Evolutionary conservation across 2,329 filamentous ascomycete species (phyloP).

Genomic region (Colletotrichum tropicicola): DNA sequence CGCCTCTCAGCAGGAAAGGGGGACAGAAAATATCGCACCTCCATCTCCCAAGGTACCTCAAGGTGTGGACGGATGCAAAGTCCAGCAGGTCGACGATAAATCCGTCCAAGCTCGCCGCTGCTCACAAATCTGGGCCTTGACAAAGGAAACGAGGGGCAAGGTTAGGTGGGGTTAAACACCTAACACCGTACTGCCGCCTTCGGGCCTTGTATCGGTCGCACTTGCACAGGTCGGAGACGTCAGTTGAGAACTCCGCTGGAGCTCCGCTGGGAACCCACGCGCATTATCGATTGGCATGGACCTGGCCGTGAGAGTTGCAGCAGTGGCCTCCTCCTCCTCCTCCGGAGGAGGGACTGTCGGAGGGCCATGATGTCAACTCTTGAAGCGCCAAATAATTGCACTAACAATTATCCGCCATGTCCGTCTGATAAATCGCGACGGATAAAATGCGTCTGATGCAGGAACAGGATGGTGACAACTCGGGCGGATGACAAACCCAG

Average conservation of each 20-base stretch:
- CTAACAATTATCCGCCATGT: slow-evolving; percentile 18
- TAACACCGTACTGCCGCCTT: slow-evolving; percentile 25
- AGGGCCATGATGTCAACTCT: slow-evolving; percentile 23
- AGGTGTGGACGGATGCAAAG: slow-evolving; percentile 20
- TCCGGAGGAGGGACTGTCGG: not conserved
- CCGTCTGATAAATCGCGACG: slow-evolving; percentile 7
- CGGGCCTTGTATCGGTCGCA: slow-evolving; percentile 27
- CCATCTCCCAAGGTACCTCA: slow-evolving; percentile 23
- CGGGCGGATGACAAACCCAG: slow-evolving; percentile 4
- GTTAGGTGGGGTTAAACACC: slow-evolving; percentile 19
- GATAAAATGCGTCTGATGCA: slow-evolving; percentile 23
- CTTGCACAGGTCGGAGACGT: slow-evolving; percentile 20
- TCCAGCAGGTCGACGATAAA: not conserved
- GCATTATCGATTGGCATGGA: slow-evolving; percentile 25
- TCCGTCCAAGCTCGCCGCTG: slow-evolving; percentile 13
- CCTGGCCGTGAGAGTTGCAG: slow-evolving; percentile 4
- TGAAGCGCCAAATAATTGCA: slow-evolving; percentile 2
- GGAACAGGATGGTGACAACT: slow-evolving; percentile 1
- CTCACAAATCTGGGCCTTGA: slow-evolving; percentile 23
- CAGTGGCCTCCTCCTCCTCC: no score
- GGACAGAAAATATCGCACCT: slow-evolving; percentile 32
- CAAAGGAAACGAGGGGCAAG: slow-evolving; percentile 20
- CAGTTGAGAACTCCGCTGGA: slow-evolving; percentile 26
- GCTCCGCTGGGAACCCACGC: slow-evolving; percentile 29
- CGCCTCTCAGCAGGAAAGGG: slow-evolving; percentile 7